Evolutionary conservation across 129 eudicot genomes (phyloP), one percentile per base, ranked within the genome.

Genomic region (Glebionis coronaria): DNA sequence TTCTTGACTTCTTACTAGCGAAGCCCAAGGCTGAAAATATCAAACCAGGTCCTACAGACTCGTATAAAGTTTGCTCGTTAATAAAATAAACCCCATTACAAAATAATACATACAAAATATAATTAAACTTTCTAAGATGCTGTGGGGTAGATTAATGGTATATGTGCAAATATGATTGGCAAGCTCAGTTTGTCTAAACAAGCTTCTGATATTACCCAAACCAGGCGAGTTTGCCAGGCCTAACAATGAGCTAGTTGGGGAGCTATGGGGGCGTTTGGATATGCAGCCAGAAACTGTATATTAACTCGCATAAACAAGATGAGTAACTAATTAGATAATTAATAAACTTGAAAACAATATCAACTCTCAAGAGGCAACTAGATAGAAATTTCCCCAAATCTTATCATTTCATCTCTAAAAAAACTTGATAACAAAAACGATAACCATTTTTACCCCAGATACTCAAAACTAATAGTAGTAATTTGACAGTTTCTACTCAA

Each of bases 131-230:
- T 49, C 18, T 19, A 49, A 49, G 54, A 49, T 4, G 19, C 54
- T 49, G 38, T 31, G 11, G 44, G 42, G 7, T 61, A 61, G 19
- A 63, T 19, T 4, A 0, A 23, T 23, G 6, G 25, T 23, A 23
- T 0, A 9, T 9, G 10, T 28, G 23, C 21, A 51, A 23, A 29
- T 23, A 23, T 23, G 25, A 23, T 63, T 46, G 42, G 25, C n/a
- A 65, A 46, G 44, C 57, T 25, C 23, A 46, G 8, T 46, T 65
- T 5, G 20, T 9, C 40, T 64, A 54, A 45, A 64, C 29, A 62
- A 62, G 67, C 67, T 40, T 62, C 16, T 20, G 35, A 21, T 56
- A 14, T 47, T 38, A 35, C 16, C 66, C 50, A 35, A 31, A 38
- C 14, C 66, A 61, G 15, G 18, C 16, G 8, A 19, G 52, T 28